Evolutionary conservation across 192 early-diverging fungal species (phyloP), one percentile per base, ranked within the genome.

Genomic region (Mortierella alpina): DNA sequence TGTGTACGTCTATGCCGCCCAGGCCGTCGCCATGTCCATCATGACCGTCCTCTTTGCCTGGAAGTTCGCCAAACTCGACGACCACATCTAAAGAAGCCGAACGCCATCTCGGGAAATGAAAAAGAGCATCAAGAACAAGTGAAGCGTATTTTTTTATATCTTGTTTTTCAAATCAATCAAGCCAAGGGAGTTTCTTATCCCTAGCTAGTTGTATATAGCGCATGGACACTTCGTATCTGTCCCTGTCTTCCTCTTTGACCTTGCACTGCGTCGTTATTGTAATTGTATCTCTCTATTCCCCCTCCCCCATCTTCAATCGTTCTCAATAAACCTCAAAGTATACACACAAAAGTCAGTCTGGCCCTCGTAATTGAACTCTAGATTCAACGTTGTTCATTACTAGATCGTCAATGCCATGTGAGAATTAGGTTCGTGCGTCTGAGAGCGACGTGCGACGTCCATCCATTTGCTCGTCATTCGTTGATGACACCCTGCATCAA

Each of bases 1-100:
- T 72, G 87, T 88, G 57, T 69, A 87, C 67, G 86, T 88, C 72
- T 91, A 87, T 72, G 86, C 86, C 23, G 86, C 86, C 54, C 84
- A 87, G 22, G 84, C 87, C 14, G 86, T 53, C 58, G 77, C 70
- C 64, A 80, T 80, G 77, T 68, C 68, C 55, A 12, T 80, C 41
- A 46, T 80, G 50, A 80, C 90, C n/a, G 13, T 85, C 14, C 59
- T 88, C 50, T 91, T 91, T 59, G 82, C 80, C 41, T 70, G 84
- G 64, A 87, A 83, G 85, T 91, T 91, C 70, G 70, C 75, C 39
- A 68, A 88, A 40, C 87, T 89, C 64, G 89, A 90, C 70, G 51
- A 74, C 31, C 62, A 67, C 9, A 84, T 80, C 18, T 79, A 79
- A 71, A 52, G 31, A 31, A 31, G 1, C 31, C 31, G 31, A 31